Percentiles rank a stretch among this genome's conserved stretches.
Evolutionary conservation across 1,284 basidiomycete genomes (phyloP).

Genomic region (Coniferiporia weirii): DNA sequence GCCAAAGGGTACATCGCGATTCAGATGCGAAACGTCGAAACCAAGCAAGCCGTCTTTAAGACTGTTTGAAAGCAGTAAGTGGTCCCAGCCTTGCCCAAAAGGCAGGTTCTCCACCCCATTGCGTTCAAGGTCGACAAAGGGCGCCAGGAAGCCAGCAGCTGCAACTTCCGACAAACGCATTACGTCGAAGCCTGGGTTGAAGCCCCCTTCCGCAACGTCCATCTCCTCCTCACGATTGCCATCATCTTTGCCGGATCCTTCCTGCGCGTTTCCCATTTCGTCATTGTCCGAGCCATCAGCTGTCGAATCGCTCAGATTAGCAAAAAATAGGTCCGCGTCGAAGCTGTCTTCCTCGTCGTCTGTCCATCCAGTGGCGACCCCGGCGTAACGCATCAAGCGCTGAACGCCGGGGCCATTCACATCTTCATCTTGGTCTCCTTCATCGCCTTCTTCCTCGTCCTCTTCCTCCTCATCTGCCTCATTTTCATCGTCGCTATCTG

Average conservation of each 20-base stretch:
- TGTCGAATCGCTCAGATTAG: slow-evolving; percentile 46
- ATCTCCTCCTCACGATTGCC: slow-evolving; percentile 35
- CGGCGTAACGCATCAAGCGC: slow-evolving; percentile 41
- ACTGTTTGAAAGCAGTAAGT: slow-evolving; percentile 64
- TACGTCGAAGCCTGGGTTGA: slow-evolving; percentile 22
- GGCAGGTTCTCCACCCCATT: slow-evolving; percentile 36
- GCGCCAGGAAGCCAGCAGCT: slow-evolving; percentile 24
- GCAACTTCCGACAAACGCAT: slow-evolving; percentile 33
- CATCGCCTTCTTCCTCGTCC: slow-evolving; percentile 36
- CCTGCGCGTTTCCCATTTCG: slow-evolving; percentile 25
- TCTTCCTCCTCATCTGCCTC: slow-evolving; percentile 43
- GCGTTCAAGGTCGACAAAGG: slow-evolving; percentile 27
- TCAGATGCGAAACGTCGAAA: slow-evolving; percentile 41
- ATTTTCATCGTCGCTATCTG: slow-evolving; percentile 40
- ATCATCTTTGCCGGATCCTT: slow-evolving; percentile 34
- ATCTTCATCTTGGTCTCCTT: slow-evolving; percentile 40
- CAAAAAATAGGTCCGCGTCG: slow-evolving; percentile 75
- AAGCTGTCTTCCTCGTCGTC: slow-evolving; percentile 60
- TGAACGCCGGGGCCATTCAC: slow-evolving; percentile 35
- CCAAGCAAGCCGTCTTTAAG: slow-evolving; percentile 51
- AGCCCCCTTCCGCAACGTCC: slow-evolving; percentile 21
- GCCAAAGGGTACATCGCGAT: slow-evolving; percentile 35
- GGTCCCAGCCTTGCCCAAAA: slow-evolving; percentile 65
- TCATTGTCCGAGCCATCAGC: slow-evolving; percentile 27
- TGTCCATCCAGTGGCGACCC: slow-evolving; percentile 63